A percentile compares a stretch with the other conserved stretches of the same genome.
Evolutionary conservation across 352 stramenopile species (phyloP).

Genomic region (Pythium biforme): DNA sequence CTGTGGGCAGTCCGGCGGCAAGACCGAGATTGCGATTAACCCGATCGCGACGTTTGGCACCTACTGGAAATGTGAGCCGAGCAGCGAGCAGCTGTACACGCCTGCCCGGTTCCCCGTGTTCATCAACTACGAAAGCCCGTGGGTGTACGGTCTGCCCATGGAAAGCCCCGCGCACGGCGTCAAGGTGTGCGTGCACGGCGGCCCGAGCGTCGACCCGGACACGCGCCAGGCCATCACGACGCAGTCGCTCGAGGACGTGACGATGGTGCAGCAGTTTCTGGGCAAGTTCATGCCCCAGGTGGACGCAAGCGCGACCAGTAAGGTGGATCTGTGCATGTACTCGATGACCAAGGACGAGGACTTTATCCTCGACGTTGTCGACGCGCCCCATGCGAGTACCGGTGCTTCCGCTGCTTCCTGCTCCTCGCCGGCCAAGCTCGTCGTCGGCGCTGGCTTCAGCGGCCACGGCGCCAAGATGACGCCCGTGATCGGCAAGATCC

Average conservation of each 20-base stretch:
- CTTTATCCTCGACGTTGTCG: constrained; percentile 71
- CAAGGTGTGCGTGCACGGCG: constrained; percentile 75
- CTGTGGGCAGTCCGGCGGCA: constrained; percentile 6
- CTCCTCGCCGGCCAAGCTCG: constrained; percentile 36
- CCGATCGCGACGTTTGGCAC: constrained; percentile 63
- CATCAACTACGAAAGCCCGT: constrained; percentile 55
- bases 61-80: constrained; percentile 49
- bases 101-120: constrained; percentile 60
- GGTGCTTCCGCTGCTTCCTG: no score
- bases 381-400: constrained; percentile 3
- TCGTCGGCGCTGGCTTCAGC: constrained; percentile 74
- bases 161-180: constrained; percentile 44
- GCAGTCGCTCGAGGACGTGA: constrained; percentile 30
- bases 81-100: constrained; percentile 38
- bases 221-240: constrained; percentile 32
- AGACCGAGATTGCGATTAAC: constrained; percentile 43
- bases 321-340: constrained; percentile 79
- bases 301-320: constrained; percentile 36
- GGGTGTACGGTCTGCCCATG: constrained; percentile 57
- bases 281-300: constrained; percentile 49
- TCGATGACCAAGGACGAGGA: constrained; percentile 76
- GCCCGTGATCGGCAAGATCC: constrained; percentile 77
- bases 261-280: constrained; percentile 39
- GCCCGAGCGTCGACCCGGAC: constrained; percentile 44
- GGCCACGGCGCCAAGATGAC: constrained; percentile 87